Conservation (phyloP, 192 early-diverging fungal species). For the Backusella tuberculispora region DNA sequence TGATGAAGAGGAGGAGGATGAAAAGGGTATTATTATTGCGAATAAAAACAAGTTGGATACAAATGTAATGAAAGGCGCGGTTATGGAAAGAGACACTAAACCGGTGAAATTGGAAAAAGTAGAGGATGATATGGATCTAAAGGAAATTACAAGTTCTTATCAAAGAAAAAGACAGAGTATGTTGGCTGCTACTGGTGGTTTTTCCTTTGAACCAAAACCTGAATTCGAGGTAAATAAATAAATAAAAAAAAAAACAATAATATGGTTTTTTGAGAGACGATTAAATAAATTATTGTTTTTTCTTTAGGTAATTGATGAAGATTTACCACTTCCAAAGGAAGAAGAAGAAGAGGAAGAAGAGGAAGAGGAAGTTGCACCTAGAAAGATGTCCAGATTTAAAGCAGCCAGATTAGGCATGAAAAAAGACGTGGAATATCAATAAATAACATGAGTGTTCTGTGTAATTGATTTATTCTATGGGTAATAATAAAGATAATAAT, state of each 20-base stretch:
- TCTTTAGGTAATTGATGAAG: conserved; percentile 34
- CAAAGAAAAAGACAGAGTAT: conserved; percentile 33
- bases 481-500: neutral
- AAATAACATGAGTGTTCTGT: neutral
- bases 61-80: conserved; percentile 45
- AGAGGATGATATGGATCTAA: conserved; percentile 54
- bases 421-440: neutral
- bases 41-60: conserved; percentile 43
- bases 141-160: conserved; percentile 42
- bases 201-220: conserved; percentile 36
- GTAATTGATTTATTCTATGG: neutral
- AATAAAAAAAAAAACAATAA: neutral
- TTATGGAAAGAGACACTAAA: conserved; percentile 50
- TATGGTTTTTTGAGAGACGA: neutral
- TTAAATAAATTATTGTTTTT: neutral
- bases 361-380: conserved; percentile 14
- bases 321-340: conserved; percentile 29
- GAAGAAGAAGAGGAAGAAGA: conserved; percentile 17
- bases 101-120: conserved; percentile 50
- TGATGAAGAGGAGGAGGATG: conserved; percentile 21
- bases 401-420: conserved; percentile 32
- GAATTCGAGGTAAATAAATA: conserved; percentile 32
- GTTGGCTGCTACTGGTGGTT: conserved; percentile 35
- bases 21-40: conserved; percentile 22
- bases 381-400: conserved; percentile 36